Evolutionary conservation across 495 filamentous ascomycete genomes (phyloP), one percentile per base, ranked within the genome.

Genomic region (Annulohypoxylon bovei): DNA sequence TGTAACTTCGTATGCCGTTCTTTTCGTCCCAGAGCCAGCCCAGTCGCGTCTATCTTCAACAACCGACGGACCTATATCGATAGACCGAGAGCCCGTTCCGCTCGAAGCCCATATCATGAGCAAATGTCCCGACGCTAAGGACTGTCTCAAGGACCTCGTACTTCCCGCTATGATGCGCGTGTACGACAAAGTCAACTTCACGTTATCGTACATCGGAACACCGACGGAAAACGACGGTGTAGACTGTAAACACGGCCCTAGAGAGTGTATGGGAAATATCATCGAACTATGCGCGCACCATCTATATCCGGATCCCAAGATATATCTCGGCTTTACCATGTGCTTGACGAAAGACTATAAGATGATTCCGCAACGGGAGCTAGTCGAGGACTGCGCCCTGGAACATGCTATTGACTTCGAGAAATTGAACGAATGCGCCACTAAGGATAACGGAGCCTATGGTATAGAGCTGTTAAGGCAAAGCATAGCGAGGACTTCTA

Each of bases 81-180:
- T 23, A 22, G 54, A 54, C 32, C 39, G 59, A 47, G 64, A 64
- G 30, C 65, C 77, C 54, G 89, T 97, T 9, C 90, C 93, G 3
- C 82, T 99, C 7, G 95, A 99, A 75, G 91, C 92, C 60, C 93
- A 96, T 75, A 91, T 97, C 66, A 97, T 97, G 91, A 92, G 90
- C 79, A 97, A 98, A 82, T 99, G 95, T 72, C 95, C 95, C 0
- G 93, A 96, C 77, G 91, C 92, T 2, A 85, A 81, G 76, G 89
- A 90, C 75, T 98, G 95, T 75, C 83, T 99, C 5, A 87, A 88
- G 50, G 82, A 94, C 57, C 76, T 99, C 62, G 86, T 98, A 12
- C 81, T 97, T 1, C 95, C 96, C 1, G 87, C 92, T 2, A 97
- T 99, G 93, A 87, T 92, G 78, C 84, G 89, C 50, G 85, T 94